Evolutionary conservation across 2,329 filamentous ascomycete species (phyloP).

Genomic region (Cladosporium sp.): DNA sequence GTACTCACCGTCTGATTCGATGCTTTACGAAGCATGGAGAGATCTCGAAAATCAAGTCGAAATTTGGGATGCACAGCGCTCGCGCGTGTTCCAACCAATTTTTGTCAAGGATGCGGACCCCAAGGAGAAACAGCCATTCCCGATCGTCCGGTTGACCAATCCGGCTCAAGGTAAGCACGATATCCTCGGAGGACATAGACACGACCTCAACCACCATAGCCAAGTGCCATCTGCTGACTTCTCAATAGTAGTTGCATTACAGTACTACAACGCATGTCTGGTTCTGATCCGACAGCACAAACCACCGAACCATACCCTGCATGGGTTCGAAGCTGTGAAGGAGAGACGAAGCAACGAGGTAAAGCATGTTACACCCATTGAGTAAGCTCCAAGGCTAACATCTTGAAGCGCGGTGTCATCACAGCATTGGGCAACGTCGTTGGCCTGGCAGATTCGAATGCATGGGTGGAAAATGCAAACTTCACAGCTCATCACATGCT

Average conservation of each 20-base stretch:
- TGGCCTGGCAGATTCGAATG: conserved; percentile 27
- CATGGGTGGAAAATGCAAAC: conserved; percentile 27
- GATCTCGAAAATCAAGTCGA: conserved; percentile 23
- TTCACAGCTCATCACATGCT: conserved; percentile 29
- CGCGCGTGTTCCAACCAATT: conserved; percentile 32
- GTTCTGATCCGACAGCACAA: conserved; percentile 29
- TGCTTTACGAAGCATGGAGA: conserved; percentile 20
- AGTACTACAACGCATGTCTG: conserved; percentile 40
- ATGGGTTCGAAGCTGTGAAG: conserved; percentile 26
- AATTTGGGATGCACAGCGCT: conserved; percentile 26
- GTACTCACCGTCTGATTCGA: conserved; percentile 14
- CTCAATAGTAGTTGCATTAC: conserved; percentile 32
- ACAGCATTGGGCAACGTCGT: conserved; percentile 24
- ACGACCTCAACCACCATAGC: not conserved
- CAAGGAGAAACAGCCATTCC: conserved; percentile 29
- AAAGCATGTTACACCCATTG: not conserved
- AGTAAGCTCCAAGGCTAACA: not conserved
- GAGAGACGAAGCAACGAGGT: conserved; percentile 23
- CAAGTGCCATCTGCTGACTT: not conserved
- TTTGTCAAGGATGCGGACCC: conserved; percentile 25
- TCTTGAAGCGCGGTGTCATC: conserved; percentile 18
- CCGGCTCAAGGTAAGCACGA: conserved; percentile 32
- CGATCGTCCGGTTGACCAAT: conserved; percentile 36
- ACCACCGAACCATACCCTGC: conserved; percentile 18
- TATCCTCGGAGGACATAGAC: too few relatives aligned